phyloP scores from a whole-genome alignment of 2,329 filamentous ascomycete genomes.

The Talaromyces sp. region DNA sequence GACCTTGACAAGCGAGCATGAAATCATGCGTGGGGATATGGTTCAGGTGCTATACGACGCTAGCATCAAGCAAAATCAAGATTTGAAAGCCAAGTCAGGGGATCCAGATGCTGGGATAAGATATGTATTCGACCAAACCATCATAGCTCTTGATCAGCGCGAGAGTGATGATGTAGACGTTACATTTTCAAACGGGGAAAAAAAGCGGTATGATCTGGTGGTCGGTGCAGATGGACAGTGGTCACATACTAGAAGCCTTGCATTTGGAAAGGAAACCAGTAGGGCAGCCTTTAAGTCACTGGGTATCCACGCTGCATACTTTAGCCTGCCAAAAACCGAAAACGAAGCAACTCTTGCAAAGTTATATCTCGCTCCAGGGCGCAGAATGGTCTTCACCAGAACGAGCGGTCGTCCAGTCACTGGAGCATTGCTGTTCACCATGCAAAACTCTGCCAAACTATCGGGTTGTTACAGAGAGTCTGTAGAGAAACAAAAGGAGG shows the following conservation, averaged over 20 bases:
- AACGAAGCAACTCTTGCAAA: neutral
- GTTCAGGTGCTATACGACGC: slow-evolving; percentile 43
- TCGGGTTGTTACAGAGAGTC: neutral
- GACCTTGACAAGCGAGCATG: slow-evolving; percentile 48
- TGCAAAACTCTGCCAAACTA: neutral
- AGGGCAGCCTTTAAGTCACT: neutral
- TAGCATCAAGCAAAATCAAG: slow-evolving; percentile 18
- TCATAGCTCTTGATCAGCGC: slow-evolving; percentile 25
- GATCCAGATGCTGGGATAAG: neutral
- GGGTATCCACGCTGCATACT: neutral
- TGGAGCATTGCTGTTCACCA: neutral
- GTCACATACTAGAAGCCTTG: slow-evolving; percentile 20
- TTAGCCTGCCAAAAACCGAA: neutral
- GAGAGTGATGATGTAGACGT: slow-evolving; percentile 20
- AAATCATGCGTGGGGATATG: slow-evolving; percentile 56
- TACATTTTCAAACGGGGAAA: slow-evolving; percentile 24
- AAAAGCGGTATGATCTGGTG: slow-evolving; percentile 27
- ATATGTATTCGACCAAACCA: slow-evolving; percentile 35
- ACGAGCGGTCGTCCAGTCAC: neutral
- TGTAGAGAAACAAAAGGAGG: neutral
- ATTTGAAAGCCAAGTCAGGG: neutral
- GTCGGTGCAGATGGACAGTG: slow-evolving; percentile 31
- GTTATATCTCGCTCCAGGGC: neutral
- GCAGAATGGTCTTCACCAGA: neutral
- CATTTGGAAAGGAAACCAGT: neutral